Conservation (phyloP, 1,284 basidiomycete genomes). For the Ustilago curta region DNA sequence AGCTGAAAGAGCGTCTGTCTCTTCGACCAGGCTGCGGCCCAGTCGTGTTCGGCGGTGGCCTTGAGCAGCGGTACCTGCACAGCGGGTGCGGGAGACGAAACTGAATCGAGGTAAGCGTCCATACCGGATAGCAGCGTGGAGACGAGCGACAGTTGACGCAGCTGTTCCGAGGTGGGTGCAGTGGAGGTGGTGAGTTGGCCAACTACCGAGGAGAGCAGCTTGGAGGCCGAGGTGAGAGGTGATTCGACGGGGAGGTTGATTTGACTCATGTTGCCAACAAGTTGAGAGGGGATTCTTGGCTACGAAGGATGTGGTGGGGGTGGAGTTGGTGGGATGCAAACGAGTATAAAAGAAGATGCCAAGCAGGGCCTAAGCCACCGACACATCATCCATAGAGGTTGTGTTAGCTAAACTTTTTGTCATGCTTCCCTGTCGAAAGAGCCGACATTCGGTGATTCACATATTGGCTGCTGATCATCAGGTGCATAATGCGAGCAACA, state of each 20-base stretch:
- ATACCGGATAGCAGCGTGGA: conserved; percentile 33
- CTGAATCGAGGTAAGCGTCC: conserved; percentile 52
- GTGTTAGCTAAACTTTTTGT: conserved; percentile 6
- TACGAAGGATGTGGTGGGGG: background rate
- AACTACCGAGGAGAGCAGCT: conserved; percentile 29
- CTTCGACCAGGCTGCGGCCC: conserved; percentile 38
- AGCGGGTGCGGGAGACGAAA: conserved; percentile 38
- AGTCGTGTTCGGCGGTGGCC: conserved; percentile 56
- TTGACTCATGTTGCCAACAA: conserved; percentile 20
- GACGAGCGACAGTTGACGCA: conserved; percentile 42
- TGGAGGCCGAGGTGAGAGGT: conserved; percentile 43
- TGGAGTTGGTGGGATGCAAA: background rate
- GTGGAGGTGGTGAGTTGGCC: conserved; percentile 15
- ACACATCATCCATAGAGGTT: background rate
- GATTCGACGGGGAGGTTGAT: conserved; percentile 46
- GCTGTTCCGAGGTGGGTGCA: conserved; percentile 13
- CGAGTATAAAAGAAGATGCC: background rate
- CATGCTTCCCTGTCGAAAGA: no score
- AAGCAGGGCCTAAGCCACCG: no score
- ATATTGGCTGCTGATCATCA: conserved; percentile 23
- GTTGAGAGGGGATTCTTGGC: background rate
- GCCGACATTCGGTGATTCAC: background rate
- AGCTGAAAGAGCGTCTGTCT: conserved; percentile 45
- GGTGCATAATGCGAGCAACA: conserved; percentile 11
- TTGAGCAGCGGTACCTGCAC: conserved; percentile 37